These are phyloP conservation scores for Phytophthora fragariae DNA, from an alignment of 352 stramenopile species.

Conservation along the genomic window DNA sequence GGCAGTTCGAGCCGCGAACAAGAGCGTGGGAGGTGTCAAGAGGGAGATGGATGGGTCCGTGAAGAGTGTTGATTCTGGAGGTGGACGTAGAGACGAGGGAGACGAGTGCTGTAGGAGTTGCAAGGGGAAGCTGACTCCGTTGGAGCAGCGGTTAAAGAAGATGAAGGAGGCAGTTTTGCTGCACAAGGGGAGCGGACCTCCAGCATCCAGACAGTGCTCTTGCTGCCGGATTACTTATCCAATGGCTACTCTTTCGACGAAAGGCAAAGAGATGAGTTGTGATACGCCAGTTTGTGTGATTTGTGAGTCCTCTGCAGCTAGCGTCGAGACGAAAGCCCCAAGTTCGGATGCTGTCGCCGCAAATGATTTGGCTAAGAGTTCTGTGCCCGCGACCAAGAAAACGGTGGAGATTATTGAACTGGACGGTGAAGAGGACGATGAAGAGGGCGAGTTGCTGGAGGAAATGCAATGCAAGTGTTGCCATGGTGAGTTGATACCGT, in stretches of 20 bases:
- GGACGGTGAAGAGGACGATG: constrained; percentile 5
- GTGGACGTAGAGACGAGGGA: not conserved
- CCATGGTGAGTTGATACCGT: not conserved
- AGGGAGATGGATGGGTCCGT: constrained; percentile 6
- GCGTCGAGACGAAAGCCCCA: not conserved
- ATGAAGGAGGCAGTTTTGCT: constrained; percentile 9
- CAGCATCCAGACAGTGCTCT: constrained; percentile 10
- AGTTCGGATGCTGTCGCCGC: not conserved
- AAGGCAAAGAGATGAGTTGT: constrained; percentile 1
- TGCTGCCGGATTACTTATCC: constrained; percentile 23
- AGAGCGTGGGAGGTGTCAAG: constrained; percentile 9
- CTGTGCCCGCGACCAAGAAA: not conserved
- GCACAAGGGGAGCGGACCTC: not conserved
- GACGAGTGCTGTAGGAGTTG: constrained; percentile 1
- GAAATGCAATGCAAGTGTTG: constrained; percentile 25
- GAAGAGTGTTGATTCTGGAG: not conserved
- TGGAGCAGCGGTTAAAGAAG: not conserved
- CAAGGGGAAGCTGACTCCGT: constrained; percentile 1
- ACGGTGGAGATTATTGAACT: constrained; percentile 13
- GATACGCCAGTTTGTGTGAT: not conserved
- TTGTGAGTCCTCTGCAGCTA: not conserved
- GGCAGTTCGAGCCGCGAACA: constrained; percentile 4
- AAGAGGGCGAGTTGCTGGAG: constrained; percentile 23
- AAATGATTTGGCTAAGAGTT: not conserved
- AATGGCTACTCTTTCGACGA: constrained; percentile 1